Evolutionary conservation across 2,329 filamentous ascomycete species (phyloP).

Genomic region (Exophiala lecanii-corni): DNA sequence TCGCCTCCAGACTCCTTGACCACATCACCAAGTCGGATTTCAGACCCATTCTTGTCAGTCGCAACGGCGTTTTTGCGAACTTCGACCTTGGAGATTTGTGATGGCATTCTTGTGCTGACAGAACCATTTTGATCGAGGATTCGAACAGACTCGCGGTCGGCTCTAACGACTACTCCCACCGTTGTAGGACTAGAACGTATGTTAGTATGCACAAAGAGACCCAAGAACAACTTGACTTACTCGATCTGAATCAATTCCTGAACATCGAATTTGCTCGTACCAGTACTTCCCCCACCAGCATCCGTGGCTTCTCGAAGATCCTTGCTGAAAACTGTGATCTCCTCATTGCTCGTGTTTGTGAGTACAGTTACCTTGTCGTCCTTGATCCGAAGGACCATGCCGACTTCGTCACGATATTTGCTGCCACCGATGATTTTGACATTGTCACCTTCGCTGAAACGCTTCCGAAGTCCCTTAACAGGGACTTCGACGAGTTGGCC

Average conservation of each 20-base stretch:
- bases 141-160: slow-evolving; percentile 86
- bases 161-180: slow-evolving; percentile 88
- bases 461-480: slow-evolving; percentile 84
- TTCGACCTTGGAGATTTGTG: slow-evolving; percentile 86
- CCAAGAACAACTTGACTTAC: slow-evolving; percentile 38
- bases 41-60: slow-evolving; percentile 86
- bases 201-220: slow-evolving; percentile 27
- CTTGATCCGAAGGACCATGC: slow-evolving; percentile 90
- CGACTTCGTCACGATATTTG: slow-evolving; percentile 89
- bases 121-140: slow-evolving; percentile 89
- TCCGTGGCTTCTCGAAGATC: slow-evolving; percentile 91
- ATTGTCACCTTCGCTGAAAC: slow-evolving; percentile 89
- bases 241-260: slow-evolving; percentile 94
- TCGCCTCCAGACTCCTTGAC: slow-evolving; percentile 88
- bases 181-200: slow-evolving; percentile 62
- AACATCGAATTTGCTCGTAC: slow-evolving; percentile 70
- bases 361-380: slow-evolving; percentile 90
- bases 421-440: slow-evolving; percentile 98
- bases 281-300: slow-evolving; percentile 71
- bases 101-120: slow-evolving; percentile 75
- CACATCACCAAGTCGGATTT: slow-evolving; percentile 86
- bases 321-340: slow-evolving; percentile 97
- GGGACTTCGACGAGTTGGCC: slow-evolving; percentile 90
- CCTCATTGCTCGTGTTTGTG: slow-evolving; percentile 85
- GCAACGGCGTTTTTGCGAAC: slow-evolving; percentile 80